phyloP scores from a whole-genome alignment of 1,284 basidiomycete genomes.

The Sanghuangporus sanghuang region DNA sequence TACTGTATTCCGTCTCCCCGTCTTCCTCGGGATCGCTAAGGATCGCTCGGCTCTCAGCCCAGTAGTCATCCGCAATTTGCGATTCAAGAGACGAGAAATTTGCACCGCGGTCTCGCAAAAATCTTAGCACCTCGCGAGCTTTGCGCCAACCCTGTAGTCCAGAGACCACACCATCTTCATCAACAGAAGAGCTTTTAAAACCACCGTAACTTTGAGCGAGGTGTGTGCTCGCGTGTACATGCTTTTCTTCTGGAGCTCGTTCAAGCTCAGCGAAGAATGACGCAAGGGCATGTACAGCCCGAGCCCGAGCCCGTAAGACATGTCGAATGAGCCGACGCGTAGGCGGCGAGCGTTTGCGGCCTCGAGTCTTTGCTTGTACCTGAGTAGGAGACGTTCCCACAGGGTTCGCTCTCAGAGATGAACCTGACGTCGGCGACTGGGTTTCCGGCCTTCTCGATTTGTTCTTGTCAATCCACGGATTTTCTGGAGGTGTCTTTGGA shows the following conservation, averaged over 20 bases:
- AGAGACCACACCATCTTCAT: conserved; percentile 16
- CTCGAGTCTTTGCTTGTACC: conserved; percentile 18
- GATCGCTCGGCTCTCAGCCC: conserved; percentile 34
- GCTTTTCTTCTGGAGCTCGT: conserved; percentile 37
- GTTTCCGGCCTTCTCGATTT: conserved; percentile 28
- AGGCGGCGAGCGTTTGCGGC: conserved; percentile 49
- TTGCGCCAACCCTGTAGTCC: conserved; percentile 44
- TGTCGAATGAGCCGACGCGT: conserved; percentile 81
- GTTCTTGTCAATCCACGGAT: conserved; percentile 59
- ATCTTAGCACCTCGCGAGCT: conserved; percentile 57
- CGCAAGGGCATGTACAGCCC: conserved; percentile 71
- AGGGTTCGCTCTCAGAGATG: conserved; percentile 16
- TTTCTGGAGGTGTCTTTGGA: conserved; percentile 58
- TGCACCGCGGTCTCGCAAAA: conserved; percentile 58
- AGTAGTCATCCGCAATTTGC: conserved; percentile 46
- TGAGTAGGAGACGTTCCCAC: conserved; percentile 24
- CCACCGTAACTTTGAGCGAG: conserved; percentile 54
- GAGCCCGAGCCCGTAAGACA: conserved; percentile 73
- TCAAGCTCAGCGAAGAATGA: conserved; percentile 67
- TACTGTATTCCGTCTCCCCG: conserved; percentile 33
- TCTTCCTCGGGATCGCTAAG: conserved; percentile 58
- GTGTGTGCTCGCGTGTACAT: conserved; percentile 53
- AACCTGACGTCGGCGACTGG: not conserved
- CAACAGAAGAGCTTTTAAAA: conserved; percentile 18
- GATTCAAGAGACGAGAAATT: conserved; percentile 49